phyloP scores from a whole-genome alignment of 352 stramenopile species.

The Elongisporangium undulatum region DNA sequence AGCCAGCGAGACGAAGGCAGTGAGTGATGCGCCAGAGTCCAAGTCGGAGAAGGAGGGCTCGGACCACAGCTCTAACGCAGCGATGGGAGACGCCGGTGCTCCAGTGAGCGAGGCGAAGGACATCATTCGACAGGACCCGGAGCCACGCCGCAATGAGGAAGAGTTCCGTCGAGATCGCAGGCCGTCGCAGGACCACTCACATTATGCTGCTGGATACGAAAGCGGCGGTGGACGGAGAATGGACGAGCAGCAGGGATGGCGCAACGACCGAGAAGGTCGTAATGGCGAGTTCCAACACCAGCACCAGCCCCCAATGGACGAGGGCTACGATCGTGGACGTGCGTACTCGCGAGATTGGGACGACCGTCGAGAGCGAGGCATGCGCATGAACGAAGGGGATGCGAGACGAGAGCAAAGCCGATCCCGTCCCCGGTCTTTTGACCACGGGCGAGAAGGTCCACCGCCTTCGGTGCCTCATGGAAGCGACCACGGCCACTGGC shows the following conservation, averaged over 20 bases:
- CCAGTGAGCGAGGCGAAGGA: background rate
- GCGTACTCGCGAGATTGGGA: background rate
- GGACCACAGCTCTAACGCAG: background rate
- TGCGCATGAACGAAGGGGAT: background rate
- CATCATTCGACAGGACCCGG: background rate
- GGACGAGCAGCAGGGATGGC: background rate
- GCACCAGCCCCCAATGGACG: background rate
- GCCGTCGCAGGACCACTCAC: background rate
- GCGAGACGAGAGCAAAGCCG: background rate
- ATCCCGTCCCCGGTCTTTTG: background rate
- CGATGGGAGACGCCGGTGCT: background rate
- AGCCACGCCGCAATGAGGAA: background rate
- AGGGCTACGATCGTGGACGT: background rate
- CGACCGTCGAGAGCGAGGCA: background rate
- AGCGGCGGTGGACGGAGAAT: background rate
- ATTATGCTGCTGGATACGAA: background rate
- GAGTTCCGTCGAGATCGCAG: background rate
- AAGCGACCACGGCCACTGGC: conserved; percentile 1
- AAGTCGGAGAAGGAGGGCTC: background rate
- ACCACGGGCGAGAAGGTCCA: background rate
- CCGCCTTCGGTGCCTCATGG: background rate
- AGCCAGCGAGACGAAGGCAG: background rate
- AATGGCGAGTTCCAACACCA: background rate
- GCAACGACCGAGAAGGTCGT: background rate
- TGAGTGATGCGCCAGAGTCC: background rate